Evolutionary conservation across 495 filamentous ascomycete genomes (phyloP), one percentile per base, ranked within the genome.

Genomic region (Thozetella sp.): DNA sequence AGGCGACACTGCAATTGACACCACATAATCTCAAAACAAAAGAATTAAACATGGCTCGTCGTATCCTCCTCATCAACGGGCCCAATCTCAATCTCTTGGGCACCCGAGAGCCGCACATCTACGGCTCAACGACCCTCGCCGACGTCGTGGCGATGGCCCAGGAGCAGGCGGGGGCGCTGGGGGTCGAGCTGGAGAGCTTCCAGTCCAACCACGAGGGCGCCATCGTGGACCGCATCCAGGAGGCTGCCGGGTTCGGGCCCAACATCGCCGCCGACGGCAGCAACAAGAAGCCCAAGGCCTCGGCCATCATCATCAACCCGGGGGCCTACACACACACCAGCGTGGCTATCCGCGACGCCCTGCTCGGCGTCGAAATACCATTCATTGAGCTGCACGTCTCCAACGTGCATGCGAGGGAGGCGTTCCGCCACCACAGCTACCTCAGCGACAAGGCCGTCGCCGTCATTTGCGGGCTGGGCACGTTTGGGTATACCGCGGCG

Each of bases 1-100:
- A 9, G 43, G 54, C 25, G 27, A 22, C 22, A 22, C 54, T n/a
- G 54, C n/a, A 22, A 17, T 46, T 17, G 17, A 22, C 26, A 37
- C 27, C 22, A 45, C 17, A 22, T 13, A 27, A 27, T 4, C 19
- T 46, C n/a, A 25, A 54, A 27, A 15, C 40, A 25, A 57, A 48
- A 13, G 26, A 52, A 43, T 11, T 22, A 20, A 67, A 59, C 24
- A 75, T 74, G 70, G 63, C 76, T 0, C 80, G 81, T 68, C 82
- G 77, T 51, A 84, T 92, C 72, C 88, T 92, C 75, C 83, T 91
- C 57, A 83, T 92, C 77, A 91, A 91, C 73, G 88, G 89, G 27
- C 88, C 88, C n/a, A 91, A 92, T 74, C 86, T 92, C 68, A 92
- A 90, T 77, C 88, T 92, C 63, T 83, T 91, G 54, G 89, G 88